phyloP scores from a whole-genome alignment of 495 filamentous ascomycete species.

The Talaromyces proteolyticus region DNA sequence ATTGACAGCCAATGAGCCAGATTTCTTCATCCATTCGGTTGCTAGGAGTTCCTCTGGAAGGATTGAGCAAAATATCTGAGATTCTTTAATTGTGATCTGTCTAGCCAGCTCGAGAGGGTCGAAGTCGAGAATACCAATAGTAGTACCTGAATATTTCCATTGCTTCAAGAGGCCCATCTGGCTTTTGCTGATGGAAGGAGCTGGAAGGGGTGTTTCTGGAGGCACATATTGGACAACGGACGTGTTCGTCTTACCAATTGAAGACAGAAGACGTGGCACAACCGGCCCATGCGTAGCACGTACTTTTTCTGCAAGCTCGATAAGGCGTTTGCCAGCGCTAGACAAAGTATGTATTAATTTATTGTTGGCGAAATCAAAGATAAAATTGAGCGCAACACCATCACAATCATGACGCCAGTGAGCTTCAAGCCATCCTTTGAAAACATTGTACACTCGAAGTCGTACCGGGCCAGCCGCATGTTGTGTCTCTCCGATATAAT shows the following conservation, averaged over 20 bases:
- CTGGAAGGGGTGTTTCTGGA: constrained; percentile 64
- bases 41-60: constrained; percentile 90
- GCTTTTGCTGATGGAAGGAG: constrained; percentile 65
- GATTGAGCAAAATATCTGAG: constrained; percentile 87
- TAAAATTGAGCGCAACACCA: constrained; percentile 63
- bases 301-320: constrained; percentile 79
- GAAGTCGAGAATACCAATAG: constrained; percentile 80
- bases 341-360: constrained; percentile 63
- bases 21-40: constrained; percentile 87
- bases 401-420: constrained; percentile 88
- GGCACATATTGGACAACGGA: constrained; percentile 62
- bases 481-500: constrained; percentile 77
- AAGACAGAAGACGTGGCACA: constrained; percentile 81
- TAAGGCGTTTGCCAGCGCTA: constrained; percentile 69
- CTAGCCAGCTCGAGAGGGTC: constrained; percentile 89
- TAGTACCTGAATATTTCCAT: constrained; percentile 65
- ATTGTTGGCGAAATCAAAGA: constrained; percentile 71
- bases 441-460: constrained; percentile 88
- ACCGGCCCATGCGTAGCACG: constrained; percentile 65
- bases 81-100: constrained; percentile 91
- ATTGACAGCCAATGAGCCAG: constrained; percentile 73
- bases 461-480: constrained; percentile 73
- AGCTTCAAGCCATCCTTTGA: constrained; percentile 96
- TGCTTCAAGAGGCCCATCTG: constrained; percentile 66
- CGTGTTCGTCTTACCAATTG: constrained; percentile 81